These are phyloP conservation scores for Ophiosphaerella korrae DNA, from an alignment of 2,329 filamentous ascomycete genomes.

Conservation along the genomic window DNA sequence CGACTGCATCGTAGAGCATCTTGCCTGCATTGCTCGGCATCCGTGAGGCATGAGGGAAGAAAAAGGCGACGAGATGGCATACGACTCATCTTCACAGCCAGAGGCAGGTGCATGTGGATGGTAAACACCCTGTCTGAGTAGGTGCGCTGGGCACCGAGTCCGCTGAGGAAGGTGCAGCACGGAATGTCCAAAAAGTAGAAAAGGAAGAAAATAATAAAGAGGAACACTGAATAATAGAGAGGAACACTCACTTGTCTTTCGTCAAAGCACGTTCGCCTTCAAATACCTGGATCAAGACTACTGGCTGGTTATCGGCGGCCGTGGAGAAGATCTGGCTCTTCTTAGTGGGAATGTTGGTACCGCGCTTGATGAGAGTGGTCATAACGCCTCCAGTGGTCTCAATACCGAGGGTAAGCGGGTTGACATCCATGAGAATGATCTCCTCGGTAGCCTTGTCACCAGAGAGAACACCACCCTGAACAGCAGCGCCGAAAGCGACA, in stretches of 20 bases:
- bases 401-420: constrained; percentile 94
- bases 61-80: no score
- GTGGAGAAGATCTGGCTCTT: constrained; percentile 99
- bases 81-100: no score
- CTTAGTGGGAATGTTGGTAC: constrained; percentile 92
- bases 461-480: constrained; percentile 93
- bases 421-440: constrained; percentile 94
- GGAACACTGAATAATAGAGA: background rate
- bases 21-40: background rate
- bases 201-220: background rate
- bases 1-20: background rate
- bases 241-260: constrained; percentile 64
- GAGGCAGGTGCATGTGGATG: no score
- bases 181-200: background rate
- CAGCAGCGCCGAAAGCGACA: constrained; percentile 95
- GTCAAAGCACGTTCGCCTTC: constrained; percentile 94
- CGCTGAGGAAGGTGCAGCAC: no score
- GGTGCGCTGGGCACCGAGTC: no score
- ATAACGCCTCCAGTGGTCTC: constrained; percentile 97
- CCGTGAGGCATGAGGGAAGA: background rate
- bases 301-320: constrained; percentile 93
- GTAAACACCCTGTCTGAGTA: no score
- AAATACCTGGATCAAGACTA: constrained; percentile 92
- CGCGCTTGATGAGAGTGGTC: constrained; percentile 94
- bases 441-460: constrained; percentile 82